These are phyloP conservation scores for Lolium perenne DNA, from an alignment of 176 grass and related monocot genomes.

Conservation along the genomic window DNA sequence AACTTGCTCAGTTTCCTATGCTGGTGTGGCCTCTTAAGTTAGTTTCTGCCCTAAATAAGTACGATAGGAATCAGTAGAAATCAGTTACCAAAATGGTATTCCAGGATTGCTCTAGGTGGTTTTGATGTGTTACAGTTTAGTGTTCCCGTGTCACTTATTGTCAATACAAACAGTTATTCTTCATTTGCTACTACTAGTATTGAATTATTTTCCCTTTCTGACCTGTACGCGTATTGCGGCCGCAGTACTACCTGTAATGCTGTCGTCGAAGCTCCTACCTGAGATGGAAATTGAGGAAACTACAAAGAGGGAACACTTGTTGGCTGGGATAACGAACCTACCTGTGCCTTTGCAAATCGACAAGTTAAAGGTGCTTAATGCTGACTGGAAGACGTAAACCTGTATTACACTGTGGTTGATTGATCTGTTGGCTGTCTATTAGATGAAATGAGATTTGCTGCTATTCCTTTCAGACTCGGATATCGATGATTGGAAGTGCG, in stretches of 20 bases:
- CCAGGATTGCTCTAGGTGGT: not conserved
- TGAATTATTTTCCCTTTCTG: not conserved
- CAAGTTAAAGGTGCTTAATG: slow-evolving; percentile 76
- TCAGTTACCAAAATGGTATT: slow-evolving; percentile 1
- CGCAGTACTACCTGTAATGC: slow-evolving; percentile 91
- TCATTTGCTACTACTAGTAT: slow-evolving; percentile 8
- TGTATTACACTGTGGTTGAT: not conserved
- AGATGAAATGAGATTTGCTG: slow-evolving; percentile 30
- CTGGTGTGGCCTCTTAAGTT: not conserved
- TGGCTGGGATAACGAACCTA: slow-evolving; percentile 75
- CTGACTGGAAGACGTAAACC: slow-evolving; percentile 27
- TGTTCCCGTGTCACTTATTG: slow-evolving; percentile 21
- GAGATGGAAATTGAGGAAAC: slow-evolving; percentile 94
- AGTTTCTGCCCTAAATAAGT: not conserved
- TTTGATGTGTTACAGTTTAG: slow-evolving; percentile 32
- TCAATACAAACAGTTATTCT: not conserved
- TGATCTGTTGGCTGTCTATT: slow-evolving; percentile 15
- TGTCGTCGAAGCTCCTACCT: slow-evolving; percentile 86
- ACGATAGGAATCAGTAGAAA: not conserved
- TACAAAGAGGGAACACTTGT: slow-evolving; percentile 73
- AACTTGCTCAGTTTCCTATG: not conserved
- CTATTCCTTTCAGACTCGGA: slow-evolving; percentile 71
- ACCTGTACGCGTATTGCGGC: slow-evolving; percentile 45
- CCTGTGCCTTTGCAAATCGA: slow-evolving; percentile 78
- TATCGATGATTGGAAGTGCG: slow-evolving; percentile 93